Evolutionary conservation across 306 rosid genomes (phyloP), one percentile per base, ranked within the genome.

Genomic region (Cucumis cinereus): DNA sequence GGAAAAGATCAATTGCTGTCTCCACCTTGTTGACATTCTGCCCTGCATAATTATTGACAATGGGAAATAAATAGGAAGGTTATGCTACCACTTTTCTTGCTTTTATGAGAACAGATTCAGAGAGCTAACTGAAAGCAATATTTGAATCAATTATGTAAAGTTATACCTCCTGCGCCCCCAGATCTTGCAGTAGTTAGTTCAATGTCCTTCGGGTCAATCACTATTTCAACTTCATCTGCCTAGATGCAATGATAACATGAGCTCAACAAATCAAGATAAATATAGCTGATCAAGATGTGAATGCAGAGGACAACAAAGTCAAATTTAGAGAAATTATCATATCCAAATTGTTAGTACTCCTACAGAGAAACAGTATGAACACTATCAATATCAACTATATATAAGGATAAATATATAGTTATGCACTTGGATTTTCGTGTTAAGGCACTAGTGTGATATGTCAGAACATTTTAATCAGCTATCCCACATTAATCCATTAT

Each of bases 1-100:
- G 99, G 81, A 89, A 54, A 74, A 94, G 99, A 88, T 94, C 99
- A 7, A 90, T 83, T 55, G 99, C 99, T 67, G 99, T 94, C 87
- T 94, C 99, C 82, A 94, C 99, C 89, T 94, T 94, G 85, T 94
- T 94, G 30, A 94, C 99, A 86, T 94, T 94, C 86, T 94, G 99
- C 61, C 99, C 99, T 94, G 93, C 87, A 85, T 68, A 78, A 77
- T 75, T 74, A 73, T 49, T 52, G 64, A 56, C 68, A 70, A 85
- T 64, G 36, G 81, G 77, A 77, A 69, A 43, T 77, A 75, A 78
- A 40, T 38, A 22, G 77, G 76, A 56, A 78, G 63, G 71, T 33
- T 78, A 75, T 14, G 12, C 77, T 20, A 62, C 76, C 59, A 6
- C 10, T 50, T 74, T 74, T 33, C 64, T 56, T 56, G 62, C 30